phyloP scores from a whole-genome alignment of 106 monocot genomes.

The Cymbidium sinense region DNA sequence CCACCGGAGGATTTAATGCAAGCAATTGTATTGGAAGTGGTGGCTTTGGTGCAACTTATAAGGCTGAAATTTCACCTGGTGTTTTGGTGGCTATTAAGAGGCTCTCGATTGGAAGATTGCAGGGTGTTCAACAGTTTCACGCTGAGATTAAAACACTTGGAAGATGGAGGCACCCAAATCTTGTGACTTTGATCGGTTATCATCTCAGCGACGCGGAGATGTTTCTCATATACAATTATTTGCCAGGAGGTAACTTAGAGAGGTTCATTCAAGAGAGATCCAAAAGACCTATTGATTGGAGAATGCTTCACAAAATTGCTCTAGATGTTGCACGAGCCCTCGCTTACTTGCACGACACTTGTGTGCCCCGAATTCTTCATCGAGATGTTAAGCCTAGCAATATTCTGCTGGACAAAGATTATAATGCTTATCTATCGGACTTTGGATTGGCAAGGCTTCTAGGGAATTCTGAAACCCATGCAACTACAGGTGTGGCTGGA shows the following conservation, averaged over 20 bases:
- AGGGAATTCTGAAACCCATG: slow-evolving; percentile 76
- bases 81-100: slow-evolving; percentile 69
- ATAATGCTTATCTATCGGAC: slow-evolving; percentile 67
- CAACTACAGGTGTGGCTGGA: slow-evolving; percentile 70
- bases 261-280: slow-evolving; percentile 65
- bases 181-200: slow-evolving; percentile 90
- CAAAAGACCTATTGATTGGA: slow-evolving; percentile 60
- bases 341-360: slow-evolving; percentile 61
- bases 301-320: slow-evolving; percentile 97
- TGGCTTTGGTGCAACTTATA: slow-evolving; percentile 72
- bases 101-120: slow-evolving; percentile 49
- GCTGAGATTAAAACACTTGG: slow-evolving; percentile 86
- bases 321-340: slow-evolving; percentile 69
- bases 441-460: slow-evolving; percentile 74
- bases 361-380: slow-evolving; percentile 67
- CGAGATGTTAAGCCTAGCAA: slow-evolving; percentile 80
- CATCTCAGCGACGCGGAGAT: slow-evolving; percentile 80
- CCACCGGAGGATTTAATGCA: slow-evolving; percentile 66
- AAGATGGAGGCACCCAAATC: slow-evolving; percentile 83
- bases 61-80: slow-evolving; percentile 62
- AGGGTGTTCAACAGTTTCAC: slow-evolving; percentile 88
- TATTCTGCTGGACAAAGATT: slow-evolving; percentile 62
- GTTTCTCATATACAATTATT: slow-evolving; percentile 77
- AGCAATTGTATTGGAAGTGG: slow-evolving; percentile 74
- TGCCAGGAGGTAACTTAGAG: slow-evolving; percentile 72